phyloP scores from a whole-genome alignment of 164 flowering plant species.

The Vitis rupestris region DNA sequence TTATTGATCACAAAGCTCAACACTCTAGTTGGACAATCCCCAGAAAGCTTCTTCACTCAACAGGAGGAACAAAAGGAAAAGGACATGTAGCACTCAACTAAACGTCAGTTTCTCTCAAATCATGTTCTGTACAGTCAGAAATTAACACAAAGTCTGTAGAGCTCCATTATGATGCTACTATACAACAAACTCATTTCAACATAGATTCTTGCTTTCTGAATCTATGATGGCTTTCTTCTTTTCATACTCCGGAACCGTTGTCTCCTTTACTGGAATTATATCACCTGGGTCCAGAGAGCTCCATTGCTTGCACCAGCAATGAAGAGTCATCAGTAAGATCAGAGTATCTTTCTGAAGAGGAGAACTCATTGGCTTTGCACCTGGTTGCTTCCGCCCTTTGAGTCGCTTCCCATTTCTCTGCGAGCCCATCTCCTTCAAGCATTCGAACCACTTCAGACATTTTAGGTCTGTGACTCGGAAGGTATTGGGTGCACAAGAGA shows the following conservation, averaged over 20 bases:
- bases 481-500: conserved; percentile 57
- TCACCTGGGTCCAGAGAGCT: conserved; percentile 76
- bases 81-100: conserved; percentile 9
- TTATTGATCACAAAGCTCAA: too few species aligned
- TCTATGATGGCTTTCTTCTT: background rate
- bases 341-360: conserved; percentile 56
- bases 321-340: conserved; percentile 72
- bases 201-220: background rate
- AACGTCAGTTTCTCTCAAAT: conserved; percentile 9
- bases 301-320: conserved; percentile 68
- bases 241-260: background rate
- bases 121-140: conserved; percentile 18
- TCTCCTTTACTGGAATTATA: background rate
- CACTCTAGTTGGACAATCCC: background rate
- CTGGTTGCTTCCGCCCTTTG: conserved; percentile 47
- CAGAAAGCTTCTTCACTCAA: conserved; percentile 11
- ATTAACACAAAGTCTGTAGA: conserved; percentile 12
- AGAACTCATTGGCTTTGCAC: conserved; percentile 50
- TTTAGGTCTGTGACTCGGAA: conserved; percentile 59
- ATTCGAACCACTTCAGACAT: conserved; percentile 75
- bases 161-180: conserved; percentile 8
- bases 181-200: conserved; percentile 16
- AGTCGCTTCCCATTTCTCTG: conserved; percentile 70
- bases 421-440: conserved; percentile 75
- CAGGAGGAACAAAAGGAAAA: background rate